Conservation (phyloP, 306 rosid genomes). For the Adenanthera pavonina region DNA sequence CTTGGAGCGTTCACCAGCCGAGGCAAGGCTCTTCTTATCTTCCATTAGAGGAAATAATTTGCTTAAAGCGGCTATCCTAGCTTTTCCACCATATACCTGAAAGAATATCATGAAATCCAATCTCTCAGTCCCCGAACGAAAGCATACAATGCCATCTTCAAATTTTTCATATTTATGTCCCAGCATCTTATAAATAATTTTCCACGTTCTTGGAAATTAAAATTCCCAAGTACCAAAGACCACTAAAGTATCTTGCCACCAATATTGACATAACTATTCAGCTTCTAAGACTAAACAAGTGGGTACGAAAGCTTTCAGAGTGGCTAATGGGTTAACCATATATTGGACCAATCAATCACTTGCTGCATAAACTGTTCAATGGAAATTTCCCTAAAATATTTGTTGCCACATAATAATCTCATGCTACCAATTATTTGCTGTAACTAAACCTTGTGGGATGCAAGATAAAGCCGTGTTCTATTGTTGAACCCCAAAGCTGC, state of each 20-base stretch:
- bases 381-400: constrained; percentile 16
- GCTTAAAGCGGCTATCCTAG: constrained; percentile 73
- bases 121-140: constrained; percentile 27
- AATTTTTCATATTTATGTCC: neutral
- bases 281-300: neutral
- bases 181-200: neutral
- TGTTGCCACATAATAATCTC: constrained; percentile 15
- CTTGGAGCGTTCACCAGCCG: constrained; percentile 66
- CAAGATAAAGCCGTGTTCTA: constrained; percentile 88
- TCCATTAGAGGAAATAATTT: constrained; percentile 85
- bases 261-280: neutral
- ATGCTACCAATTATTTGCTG: constrained; percentile 21
- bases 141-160: constrained; percentile 6
- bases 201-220: neutral
- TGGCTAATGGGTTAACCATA: neutral
- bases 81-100: constrained; percentile 96
- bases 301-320: neutral
- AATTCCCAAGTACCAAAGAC: neutral
- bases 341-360: neutral
- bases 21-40: constrained; percentile 85
- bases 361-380: neutral
- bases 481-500: constrained; percentile 95
- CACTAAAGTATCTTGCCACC: constrained; percentile 15
- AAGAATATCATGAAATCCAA: constrained; percentile 33
- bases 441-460: constrained; percentile 90